Evolutionary conservation across 140 eudicot species (phyloP).

Genomic region (Flaveria floridana): DNA sequence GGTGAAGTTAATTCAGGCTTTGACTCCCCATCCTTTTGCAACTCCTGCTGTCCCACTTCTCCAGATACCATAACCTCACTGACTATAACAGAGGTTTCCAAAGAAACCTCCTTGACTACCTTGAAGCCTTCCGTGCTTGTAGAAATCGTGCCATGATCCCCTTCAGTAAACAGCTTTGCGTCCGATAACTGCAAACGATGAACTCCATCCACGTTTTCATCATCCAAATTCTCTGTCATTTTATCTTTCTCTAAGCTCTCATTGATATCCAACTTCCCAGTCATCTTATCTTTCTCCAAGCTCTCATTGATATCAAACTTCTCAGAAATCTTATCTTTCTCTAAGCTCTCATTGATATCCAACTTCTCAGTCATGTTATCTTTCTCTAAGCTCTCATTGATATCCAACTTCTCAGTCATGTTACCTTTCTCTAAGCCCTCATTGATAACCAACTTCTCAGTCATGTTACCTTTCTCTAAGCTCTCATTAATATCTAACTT

Average conservation of each 20-base stretch:
- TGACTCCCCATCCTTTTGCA: constrained; percentile 18
- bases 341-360: background rate
- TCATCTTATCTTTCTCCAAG: constrained; percentile 20
- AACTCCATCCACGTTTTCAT: constrained; percentile 13
- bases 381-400: constrained; percentile 1
- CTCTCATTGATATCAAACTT: background rate
- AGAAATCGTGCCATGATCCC: constrained; percentile 25
- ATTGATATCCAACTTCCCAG: constrained; percentile 10
- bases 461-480: constrained; percentile 19
- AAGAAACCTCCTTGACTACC: constrained; percentile 27
- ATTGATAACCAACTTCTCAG: constrained; percentile 10
- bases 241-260: constrained; percentile 19
- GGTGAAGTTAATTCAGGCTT: constrained; percentile 1
- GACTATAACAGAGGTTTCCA: constrained; percentile 29
- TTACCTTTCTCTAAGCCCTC: too few species aligned
- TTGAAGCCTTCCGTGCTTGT: constrained; percentile 7
- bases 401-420: background rate
- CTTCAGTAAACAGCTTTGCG: constrained; percentile 26
- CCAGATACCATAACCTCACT: constrained; percentile 33
- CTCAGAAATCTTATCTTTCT: too few species aligned
- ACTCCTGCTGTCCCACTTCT: constrained; percentile 5
- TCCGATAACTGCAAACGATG: constrained; percentile 12
- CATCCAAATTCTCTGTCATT: constrained; percentile 13
- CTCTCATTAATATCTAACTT: background rate
- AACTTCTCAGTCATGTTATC: constrained; percentile 12